Evolutionary conservation across 352 stramenopile genomes (phyloP).

Genomic region (Globisporangium yorkense): DNA sequence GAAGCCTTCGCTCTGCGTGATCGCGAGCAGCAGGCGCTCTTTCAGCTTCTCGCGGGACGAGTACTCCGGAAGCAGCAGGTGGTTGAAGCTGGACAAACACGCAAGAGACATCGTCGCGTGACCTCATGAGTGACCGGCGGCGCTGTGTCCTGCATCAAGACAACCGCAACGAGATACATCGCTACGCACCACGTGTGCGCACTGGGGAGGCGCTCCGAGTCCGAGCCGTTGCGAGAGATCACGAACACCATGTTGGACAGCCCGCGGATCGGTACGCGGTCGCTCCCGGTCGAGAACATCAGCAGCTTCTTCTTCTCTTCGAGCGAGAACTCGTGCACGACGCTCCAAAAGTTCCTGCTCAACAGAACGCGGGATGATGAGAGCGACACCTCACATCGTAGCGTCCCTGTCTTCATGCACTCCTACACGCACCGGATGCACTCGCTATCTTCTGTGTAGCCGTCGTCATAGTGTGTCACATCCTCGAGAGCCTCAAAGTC

Average conservation of each 20-base stretch:
- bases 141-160: too few relatives aligned
- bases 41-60: constrained; percentile 69
- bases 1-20: constrained; percentile 81
- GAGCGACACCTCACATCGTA: neutral
- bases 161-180: too few relatives aligned
- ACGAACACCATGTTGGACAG: constrained; percentile 79
- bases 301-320: constrained; percentile 86
- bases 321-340: constrained; percentile 72
- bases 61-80: constrained; percentile 85
- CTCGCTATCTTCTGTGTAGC: constrained; percentile 56
- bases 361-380: neutral
- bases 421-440: constrained; percentile 51
- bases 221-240: constrained; percentile 77
- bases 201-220: constrained; percentile 78
- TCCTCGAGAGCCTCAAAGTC: constrained; percentile 77
- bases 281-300: constrained; percentile 81
- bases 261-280: constrained; percentile 78
- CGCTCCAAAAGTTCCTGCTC: constrained; percentile 70
- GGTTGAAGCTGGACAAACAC: constrained; percentile 66
- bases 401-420: too few relatives aligned
- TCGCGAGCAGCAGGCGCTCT: constrained; percentile 71
- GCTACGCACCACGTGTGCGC: constrained; percentile 73
- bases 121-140: too few relatives aligned
- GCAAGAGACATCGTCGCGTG: neutral
- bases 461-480: constrained; percentile 71